phyloP scores from a whole-genome alignment of 768 basidiomycete species.

The Rhizopogon rudus region DNA sequence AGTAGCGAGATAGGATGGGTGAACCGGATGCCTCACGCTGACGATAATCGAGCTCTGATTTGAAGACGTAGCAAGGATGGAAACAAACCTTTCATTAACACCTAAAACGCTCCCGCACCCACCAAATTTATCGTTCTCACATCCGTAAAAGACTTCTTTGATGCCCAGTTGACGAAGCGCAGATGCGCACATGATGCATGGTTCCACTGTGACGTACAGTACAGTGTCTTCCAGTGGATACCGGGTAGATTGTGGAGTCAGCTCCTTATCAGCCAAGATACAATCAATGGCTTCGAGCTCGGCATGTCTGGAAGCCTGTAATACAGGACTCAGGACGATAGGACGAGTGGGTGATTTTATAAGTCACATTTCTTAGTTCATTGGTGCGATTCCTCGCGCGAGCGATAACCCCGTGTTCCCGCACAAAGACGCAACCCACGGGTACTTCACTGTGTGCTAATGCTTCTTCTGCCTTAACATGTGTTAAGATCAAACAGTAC shows the following conservation, averaged over 20 bases:
- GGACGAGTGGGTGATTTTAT: not conserved
- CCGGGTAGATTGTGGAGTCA: slow-evolving; percentile 42
- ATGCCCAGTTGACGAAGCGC: slow-evolving; percentile 93
- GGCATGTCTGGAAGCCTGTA: slow-evolving; percentile 91
- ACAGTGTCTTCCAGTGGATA: slow-evolving; percentile 76
- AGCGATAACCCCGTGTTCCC: slow-evolving; percentile 72
- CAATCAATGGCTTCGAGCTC: slow-evolving; percentile 95
- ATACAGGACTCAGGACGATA: slow-evolving; percentile 2
- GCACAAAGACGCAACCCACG: slow-evolving; percentile 93
- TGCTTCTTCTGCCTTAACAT: slow-evolving; percentile 78
- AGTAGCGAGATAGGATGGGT: slow-evolving; percentile 67
- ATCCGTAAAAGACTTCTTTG: slow-evolving; percentile 86
- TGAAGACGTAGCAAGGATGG: not conserved
- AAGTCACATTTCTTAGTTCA: slow-evolving; percentile 79
- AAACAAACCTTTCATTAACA: slow-evolving; percentile 68
- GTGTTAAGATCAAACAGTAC: slow-evolving; percentile 8
- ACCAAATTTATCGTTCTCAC: slow-evolving; percentile 93
- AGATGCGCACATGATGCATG: slow-evolving; percentile 98
- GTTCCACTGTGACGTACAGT: slow-evolving; percentile 97
- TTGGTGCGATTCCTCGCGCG: slow-evolving; percentile 91
- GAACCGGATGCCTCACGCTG: slow-evolving; percentile 68
- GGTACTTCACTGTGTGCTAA: slow-evolving; percentile 85
- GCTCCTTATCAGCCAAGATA: slow-evolving; percentile 59
- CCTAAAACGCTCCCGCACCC: slow-evolving; percentile 94
- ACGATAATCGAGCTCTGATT: not conserved